Percentiles rank a stretch among this genome's conserved stretches.
phyloP scores from a whole-genome alignment of 208 protist genomes.

The Tritrichomonas foetus region DNA sequence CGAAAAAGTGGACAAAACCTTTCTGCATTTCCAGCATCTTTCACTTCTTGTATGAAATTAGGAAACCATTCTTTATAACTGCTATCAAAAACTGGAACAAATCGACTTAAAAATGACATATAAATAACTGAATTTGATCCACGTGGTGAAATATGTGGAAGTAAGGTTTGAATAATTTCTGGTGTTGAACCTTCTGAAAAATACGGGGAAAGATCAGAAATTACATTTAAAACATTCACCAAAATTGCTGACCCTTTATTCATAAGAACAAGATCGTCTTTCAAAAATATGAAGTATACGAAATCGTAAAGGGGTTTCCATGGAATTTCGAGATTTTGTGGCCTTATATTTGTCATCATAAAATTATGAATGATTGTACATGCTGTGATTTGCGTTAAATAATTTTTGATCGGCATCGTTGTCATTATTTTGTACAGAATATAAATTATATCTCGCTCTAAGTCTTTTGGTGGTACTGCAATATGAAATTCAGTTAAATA shows the following conservation, averaged over 20 bases:
- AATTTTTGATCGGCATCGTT: neutral
- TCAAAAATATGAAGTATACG: neutral
- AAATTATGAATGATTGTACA: neutral
- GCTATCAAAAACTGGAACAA: neutral
- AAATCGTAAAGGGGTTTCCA: neutral
- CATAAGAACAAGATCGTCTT: neutral
- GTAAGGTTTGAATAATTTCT: neutral
- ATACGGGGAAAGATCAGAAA: neutral
- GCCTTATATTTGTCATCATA: neutral
- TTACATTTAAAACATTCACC: neutral
- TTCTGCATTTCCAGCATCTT: neutral
- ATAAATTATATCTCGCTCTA: neutral
- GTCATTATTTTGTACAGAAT: neutral
- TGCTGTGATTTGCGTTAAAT: neutral
- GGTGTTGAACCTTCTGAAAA: neutral
- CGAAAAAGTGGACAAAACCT: neutral
- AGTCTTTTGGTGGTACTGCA: neutral
- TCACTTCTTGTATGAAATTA: neutral
- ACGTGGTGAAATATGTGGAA: neutral
- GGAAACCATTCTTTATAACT: neutral
- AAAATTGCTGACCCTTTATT: neutral
- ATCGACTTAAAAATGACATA: neutral
- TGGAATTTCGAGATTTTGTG: neutral
- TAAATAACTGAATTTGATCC: neutral
- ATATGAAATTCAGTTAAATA: neutral